Conservation (phyloP, 352 stramenopile species). For the Vaucheria bursata region DNA sequence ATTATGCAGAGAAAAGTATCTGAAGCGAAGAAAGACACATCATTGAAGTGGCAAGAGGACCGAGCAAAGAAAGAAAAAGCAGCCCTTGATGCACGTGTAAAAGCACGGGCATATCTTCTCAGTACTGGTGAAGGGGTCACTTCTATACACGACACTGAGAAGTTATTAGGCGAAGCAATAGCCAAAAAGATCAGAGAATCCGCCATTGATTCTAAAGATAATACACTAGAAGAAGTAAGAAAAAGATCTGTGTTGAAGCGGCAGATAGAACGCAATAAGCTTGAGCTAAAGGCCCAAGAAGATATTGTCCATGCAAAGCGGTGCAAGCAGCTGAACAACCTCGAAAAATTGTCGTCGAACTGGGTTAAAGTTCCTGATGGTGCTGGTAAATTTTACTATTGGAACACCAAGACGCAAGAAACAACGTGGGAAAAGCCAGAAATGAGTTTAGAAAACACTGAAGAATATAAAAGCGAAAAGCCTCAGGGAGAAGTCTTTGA, state of each 20-base stretch:
- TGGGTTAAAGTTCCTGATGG: neutral
- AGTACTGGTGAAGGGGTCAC: neutral
- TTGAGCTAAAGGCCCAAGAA: neutral
- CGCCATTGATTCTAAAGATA: neutral
- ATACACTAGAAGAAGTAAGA: constrained; percentile 3
- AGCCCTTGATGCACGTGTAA: no score
- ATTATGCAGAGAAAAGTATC: no score
- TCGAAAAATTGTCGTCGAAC: neutral
- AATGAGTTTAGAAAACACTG: neutral
- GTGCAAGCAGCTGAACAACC: neutral
- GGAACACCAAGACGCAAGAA: neutral
- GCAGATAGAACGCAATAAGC: neutral
- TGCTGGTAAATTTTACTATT: neutral
- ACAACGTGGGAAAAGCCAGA: constrained; percentile 17
- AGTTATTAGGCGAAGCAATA: neutral
- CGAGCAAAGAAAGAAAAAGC: no score
- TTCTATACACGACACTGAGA: neutral
- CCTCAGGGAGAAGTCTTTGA: neutral
- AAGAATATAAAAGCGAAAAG: neutral
- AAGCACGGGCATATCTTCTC: neutral
- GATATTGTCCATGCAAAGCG: neutral
- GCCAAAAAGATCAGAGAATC: neutral
- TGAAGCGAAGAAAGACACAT: no score
- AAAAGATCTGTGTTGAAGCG: neutral
- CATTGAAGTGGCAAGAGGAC: no score